phyloP scores from a whole-genome alignment of 176 grass and related monocot species.

The Canna indica region DNA sequence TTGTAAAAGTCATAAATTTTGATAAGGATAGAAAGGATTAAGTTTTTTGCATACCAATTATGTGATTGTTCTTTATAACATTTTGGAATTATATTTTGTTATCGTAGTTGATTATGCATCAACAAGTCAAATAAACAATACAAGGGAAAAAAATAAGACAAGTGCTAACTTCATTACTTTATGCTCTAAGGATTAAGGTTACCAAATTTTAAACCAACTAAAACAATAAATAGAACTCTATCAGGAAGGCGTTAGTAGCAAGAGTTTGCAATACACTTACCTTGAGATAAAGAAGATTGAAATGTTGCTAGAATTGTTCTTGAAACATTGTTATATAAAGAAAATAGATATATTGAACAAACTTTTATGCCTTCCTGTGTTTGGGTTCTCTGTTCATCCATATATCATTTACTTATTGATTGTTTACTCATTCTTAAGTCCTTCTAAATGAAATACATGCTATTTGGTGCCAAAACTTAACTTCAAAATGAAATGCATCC shows the following conservation, averaged over 20 bases:
- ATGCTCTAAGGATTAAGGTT: neutral
- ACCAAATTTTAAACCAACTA: neutral
- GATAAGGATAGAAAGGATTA: constrained; percentile 97
- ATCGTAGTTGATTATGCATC: neutral
- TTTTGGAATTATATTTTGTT: too few species aligned
- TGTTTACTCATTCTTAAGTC: neutral
- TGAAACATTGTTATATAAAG: neutral
- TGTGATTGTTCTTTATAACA: neutral
- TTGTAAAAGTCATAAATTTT: constrained; percentile 90
- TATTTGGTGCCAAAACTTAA: neutral
- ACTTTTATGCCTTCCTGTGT: neutral
- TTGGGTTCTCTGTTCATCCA: neutral
- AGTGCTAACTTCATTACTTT: neutral
- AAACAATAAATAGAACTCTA: neutral
- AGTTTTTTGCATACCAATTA: constrained; percentile 15
- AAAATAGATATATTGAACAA: neutral
- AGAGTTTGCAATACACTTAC: neutral
- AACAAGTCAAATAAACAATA: neutral
- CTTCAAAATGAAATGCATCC: too few species aligned
- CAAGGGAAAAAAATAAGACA: neutral
- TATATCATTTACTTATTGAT: neutral
- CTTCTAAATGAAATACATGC: neutral
- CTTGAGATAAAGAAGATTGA: neutral
- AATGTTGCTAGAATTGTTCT: neutral
- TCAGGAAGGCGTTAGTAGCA: neutral